These are phyloP conservation scores for Buddleja alternifolia DNA, from an alignment of 257 asterid species.

Conservation along the genomic window DNA sequence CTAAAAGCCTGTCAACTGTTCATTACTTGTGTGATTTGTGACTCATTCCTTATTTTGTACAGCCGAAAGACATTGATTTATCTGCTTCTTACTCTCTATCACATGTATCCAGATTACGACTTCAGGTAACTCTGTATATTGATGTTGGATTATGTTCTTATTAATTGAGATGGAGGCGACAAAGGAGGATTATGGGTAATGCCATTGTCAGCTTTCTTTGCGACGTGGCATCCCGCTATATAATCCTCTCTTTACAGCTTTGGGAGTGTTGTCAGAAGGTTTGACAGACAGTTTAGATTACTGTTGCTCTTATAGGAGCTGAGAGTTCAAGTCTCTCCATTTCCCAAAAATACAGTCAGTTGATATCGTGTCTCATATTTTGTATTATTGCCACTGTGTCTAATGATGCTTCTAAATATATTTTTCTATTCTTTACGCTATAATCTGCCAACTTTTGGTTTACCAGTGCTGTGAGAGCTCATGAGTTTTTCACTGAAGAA, in stretches of 20 bases:
- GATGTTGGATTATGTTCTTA: conserved; percentile 27
- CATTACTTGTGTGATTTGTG: conserved; percentile 16
- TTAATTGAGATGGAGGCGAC: conserved; percentile 22
- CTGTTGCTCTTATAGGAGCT: conserved; percentile 99
- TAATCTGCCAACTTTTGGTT: conserved; percentile 62
- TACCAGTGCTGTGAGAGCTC: conserved; percentile 95
- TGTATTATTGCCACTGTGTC: conserved; percentile 22
- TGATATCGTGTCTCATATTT: conserved; percentile 27
- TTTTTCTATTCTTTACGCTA: conserved; percentile 27
- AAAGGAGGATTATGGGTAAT: conserved; percentile 96
- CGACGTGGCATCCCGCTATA: conserved; percentile 95
- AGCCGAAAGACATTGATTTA: conserved; percentile 94
- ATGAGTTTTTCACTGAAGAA: conserved; percentile 89
- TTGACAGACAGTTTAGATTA: conserved; percentile 93
- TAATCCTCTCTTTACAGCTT: conserved; percentile 66
- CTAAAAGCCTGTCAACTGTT: conserved; percentile 17
- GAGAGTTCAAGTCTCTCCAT: conserved; percentile 99
- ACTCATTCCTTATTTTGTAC: conserved; percentile 24
- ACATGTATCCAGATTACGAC: conserved; percentile 91
- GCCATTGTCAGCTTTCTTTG: conserved; percentile 97
- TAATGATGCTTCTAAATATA: conserved; percentile 14
- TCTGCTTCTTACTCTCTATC: conserved; percentile 90
- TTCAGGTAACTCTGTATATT: conserved; percentile 89
- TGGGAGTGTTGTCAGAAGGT: conserved; percentile 99
- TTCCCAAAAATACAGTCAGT: conserved; percentile 63